These are phyloP conservation scores for Populus deltoides DNA, from an alignment of 345 rosid species.

Conservation along the genomic window DNA sequence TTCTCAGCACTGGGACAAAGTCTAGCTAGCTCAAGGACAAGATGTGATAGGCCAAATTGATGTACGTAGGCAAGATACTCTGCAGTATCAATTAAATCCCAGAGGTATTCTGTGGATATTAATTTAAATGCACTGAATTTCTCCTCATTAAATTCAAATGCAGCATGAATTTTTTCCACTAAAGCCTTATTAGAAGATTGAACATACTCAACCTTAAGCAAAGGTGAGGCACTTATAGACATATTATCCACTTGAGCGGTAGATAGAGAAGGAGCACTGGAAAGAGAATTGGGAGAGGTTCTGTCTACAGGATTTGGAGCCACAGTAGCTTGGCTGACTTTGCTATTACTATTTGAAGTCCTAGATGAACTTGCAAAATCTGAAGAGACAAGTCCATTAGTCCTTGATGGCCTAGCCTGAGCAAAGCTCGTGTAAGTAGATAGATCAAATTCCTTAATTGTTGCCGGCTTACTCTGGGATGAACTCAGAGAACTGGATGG, in stretches of 20 bases:
- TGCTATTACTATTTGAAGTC: conserved; percentile 2
- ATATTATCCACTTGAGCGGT: neutral
- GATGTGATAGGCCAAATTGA: conserved; percentile 26
- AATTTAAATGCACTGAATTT: conserved; percentile 22
- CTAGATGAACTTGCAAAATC: conserved; percentile 15
- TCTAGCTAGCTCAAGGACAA: conserved; percentile 24
- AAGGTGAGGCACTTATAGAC: neutral
- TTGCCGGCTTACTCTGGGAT: neutral
- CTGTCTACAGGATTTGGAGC: neutral
- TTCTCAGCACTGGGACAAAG: conserved; percentile 23
- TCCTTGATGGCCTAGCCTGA: neutral
- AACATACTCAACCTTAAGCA: conserved; percentile 12
- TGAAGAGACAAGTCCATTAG: conserved; percentile 2
- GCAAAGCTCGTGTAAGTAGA: conserved; percentile 4
- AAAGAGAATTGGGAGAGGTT: neutral
- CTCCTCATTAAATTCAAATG: conserved; percentile 18
- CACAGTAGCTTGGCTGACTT: neutral
- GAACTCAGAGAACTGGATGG: conserved; percentile 6
- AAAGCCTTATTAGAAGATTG: conserved; percentile 24
- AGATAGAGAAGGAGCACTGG: conserved; percentile 1
- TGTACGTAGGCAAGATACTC: conserved; percentile 25
- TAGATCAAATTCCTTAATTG: neutral
- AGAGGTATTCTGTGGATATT: conserved; percentile 17
- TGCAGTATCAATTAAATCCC: conserved; percentile 11
- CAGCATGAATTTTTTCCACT: conserved; percentile 25